These are phyloP conservation scores for Aspergillus bombycis DNA, from an alignment of 2,329 filamentous ascomycete genomes.

Conservation along the genomic window DNA sequence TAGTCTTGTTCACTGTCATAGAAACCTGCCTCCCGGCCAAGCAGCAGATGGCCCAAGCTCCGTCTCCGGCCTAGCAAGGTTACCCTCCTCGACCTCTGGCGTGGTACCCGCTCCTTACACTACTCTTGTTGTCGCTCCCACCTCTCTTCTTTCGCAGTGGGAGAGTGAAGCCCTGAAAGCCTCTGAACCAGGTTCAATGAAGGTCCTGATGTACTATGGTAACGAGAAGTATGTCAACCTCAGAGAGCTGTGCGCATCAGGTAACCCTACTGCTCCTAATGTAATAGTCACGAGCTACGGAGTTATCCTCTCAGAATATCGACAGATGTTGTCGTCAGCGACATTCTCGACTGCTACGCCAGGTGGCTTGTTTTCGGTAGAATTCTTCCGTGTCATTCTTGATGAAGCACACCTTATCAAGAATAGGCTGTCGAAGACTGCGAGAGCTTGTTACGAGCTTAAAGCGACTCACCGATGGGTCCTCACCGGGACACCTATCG, in stretches of 20 bases:
- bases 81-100: slow-evolving; percentile 60
- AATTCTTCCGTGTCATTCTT: slow-evolving; percentile 93
- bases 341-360: slow-evolving; percentile 53
- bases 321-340: slow-evolving; percentile 59
- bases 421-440: slow-evolving; percentile 85
- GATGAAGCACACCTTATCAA: slow-evolving; percentile 97
- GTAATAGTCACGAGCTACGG: slow-evolving; percentile 96
- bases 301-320: slow-evolving; percentile 86
- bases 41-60: slow-evolving; percentile 40
- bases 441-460: slow-evolving; percentile 91
- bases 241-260: slow-evolving; percentile 73
- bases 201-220: slow-evolving; percentile 88
- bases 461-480: slow-evolving; percentile 86
- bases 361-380: slow-evolving; percentile 82
- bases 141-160: slow-evolving; percentile 96
- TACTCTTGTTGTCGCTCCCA: slow-evolving; percentile 92
- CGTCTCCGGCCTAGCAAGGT: slow-evolving; percentile 64
- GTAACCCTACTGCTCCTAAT: slow-evolving; percentile 80
- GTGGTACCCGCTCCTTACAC: slow-evolving; percentile 78
- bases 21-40: slow-evolving; percentile 54
- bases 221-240: slow-evolving; percentile 79
- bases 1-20: slow-evolving; percentile 84
- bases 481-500: slow-evolving; percentile 92
- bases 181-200: slow-evolving; percentile 80
- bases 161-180: slow-evolving; percentile 92